These are phyloP conservation scores for Apiotrichum domesticum DNA, from an alignment of 1,284 basidiomycete species.

Conservation along the genomic window DNA sequence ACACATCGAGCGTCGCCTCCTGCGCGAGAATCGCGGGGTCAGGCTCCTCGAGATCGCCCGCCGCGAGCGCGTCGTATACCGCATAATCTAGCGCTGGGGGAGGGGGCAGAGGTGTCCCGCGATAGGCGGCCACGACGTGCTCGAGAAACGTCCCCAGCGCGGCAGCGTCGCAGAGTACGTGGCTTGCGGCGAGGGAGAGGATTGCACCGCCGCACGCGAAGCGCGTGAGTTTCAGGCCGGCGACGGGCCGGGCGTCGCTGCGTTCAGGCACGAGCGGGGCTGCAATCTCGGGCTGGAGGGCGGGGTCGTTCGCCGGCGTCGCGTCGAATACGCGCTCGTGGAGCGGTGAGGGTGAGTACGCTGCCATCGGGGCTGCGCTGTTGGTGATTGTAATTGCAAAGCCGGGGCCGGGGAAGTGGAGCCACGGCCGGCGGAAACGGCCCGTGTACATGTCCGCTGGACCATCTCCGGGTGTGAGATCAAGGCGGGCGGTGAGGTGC, in stretches of 20 bases:
- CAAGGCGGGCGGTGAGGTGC: slow-evolving; percentile 44
- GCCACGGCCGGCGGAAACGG: slow-evolving; percentile 13
- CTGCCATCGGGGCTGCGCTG: neutral
- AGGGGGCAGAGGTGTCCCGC: neutral
- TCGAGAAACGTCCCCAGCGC: slow-evolving; percentile 4
- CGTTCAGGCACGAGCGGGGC: neutral
- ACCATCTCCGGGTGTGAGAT: neutral
- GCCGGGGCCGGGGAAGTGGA: slow-evolving; percentile 42
- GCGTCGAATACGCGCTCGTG: neutral
- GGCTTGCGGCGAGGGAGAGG: neutral
- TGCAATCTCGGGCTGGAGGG: slow-evolving; percentile 3
- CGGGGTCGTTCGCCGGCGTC: neutral
- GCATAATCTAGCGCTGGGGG: neutral
- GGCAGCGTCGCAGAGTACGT: slow-evolving; percentile 8
- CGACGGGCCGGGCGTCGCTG: neutral
- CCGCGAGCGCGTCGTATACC: neutral
- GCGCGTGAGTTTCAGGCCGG: slow-evolving; percentile 8
- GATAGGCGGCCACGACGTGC: neutral
- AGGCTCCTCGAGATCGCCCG: neutral
- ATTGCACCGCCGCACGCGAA: slow-evolving; percentile 5
- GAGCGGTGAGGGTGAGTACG: neutral
- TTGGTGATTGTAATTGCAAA: slow-evolving; percentile 39
- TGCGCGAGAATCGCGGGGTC: neutral
- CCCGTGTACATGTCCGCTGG: neutral
- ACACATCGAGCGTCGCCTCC: slow-evolving; percentile 8